phyloP scores from a whole-genome alignment of 192 early-diverging fungal species.

The Nowakowskiella sp. region DNA sequence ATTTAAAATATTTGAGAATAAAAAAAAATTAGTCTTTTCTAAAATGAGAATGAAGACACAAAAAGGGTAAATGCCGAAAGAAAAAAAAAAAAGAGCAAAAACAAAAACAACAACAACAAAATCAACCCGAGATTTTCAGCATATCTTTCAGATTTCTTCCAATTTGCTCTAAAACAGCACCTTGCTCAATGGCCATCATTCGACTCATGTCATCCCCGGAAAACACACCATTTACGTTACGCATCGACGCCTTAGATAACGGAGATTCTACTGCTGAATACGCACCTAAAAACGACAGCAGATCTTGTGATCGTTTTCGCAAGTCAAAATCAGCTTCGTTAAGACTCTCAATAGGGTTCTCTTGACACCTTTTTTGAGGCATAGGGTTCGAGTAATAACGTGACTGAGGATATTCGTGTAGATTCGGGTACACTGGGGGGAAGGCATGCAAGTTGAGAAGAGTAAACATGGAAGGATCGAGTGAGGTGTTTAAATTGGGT shows the following conservation, averaged over 20 bases:
- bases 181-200: background rate
- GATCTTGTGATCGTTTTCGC: conserved; percentile 17
- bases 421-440: background rate
- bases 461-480: conserved; percentile 1
- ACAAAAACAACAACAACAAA: too few relatives aligned
- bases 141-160: conserved; percentile 21
- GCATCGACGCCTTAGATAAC: background rate
- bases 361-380: background rate
- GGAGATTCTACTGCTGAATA: too few relatives aligned
- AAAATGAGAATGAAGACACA: too few relatives aligned
- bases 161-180: conserved; percentile 12
- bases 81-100: too few relatives aligned
- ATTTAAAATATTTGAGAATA: too few relatives aligned
- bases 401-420: conserved; percentile 2
- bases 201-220: too few relatives aligned
- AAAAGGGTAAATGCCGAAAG: too few relatives aligned
- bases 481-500: background rate
- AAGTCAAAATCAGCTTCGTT: conserved; percentile 19
- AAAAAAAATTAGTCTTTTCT: too few relatives aligned
- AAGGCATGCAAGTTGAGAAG: conserved; percentile 6
- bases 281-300: conserved; percentile 19
- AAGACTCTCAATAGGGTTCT: conserved; percentile 13
- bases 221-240: too few relatives aligned
- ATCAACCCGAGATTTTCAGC: conserved; percentile 19
- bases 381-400: conserved; percentile 1